Base-by-base conservation (phyloP, 1,284 basidiomycete genomes). In the Cutaneotrichosporon sp. region DNA sequence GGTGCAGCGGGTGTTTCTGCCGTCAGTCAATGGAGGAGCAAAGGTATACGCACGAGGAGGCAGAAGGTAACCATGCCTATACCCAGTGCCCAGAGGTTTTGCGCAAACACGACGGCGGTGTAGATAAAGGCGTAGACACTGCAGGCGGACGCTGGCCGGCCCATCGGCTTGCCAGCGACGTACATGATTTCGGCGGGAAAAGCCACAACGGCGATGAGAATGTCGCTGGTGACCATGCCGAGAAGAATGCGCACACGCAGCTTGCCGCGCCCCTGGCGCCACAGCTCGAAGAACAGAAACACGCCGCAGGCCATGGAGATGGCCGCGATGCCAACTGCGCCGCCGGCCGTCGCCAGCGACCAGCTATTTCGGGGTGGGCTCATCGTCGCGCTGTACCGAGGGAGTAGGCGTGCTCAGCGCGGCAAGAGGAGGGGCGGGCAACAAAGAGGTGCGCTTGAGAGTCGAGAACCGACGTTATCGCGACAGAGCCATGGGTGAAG, bases 211-310 rank as follows among this genome's bases (percentile, higher is more conserved):
- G 69, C 70, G 7, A 74, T 43, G 1, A 59, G 20, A 4, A 70
- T 23, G 61, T 74, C 72, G 44, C 66, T 67, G 8, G 66, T 35
- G n/a, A 74, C 66, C 65, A 72, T 69, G 2, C 72, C 70, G 15
- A 68, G 14, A 49, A 74, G 53, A 40, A 73, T 46, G 30, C 67
- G 57, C 3, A 72, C 68, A 21, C 72, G 56, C 23, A 74, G 53
- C 48, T 70, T 73, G 14, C 64, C 63, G 5, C n/a, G 18, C 7
- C 39, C 39, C 18, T 40, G 41, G 26, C 26, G 26, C 26, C 26
- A 30, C 26, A 30, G 26, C 26, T 30, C 26, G 10, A 7, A 10
- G 17, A 37, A 37, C 8, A 37, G 36, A 14, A 37, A 37, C 13
- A 37, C 26, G 26, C 26, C 26, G 10, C 26, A 30, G 26, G 7